These are phyloP conservation scores for Sapria himalayana DNA, from an alignment of 345 rosid species.

Conservation along the genomic window DNA sequence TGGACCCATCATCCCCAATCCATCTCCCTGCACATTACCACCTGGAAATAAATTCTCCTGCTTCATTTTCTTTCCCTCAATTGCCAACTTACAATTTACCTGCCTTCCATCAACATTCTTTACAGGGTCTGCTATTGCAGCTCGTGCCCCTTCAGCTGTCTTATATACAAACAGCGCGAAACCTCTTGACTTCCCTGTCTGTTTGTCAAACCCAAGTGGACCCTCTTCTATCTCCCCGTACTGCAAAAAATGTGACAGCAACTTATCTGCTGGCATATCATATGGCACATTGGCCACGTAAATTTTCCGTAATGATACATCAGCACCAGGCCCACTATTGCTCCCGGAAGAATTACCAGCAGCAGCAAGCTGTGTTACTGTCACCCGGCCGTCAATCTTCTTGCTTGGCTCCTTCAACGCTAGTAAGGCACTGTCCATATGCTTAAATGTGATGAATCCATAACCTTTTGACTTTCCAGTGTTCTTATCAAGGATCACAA, in stretches of 20 bases:
- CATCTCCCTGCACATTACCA: slow-evolving; percentile 30
- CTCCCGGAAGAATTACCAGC: slow-evolving; percentile 43
- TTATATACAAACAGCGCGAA: slow-evolving; percentile 74
- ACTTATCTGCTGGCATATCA: slow-evolving; percentile 53
- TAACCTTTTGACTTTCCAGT: slow-evolving; percentile 71
- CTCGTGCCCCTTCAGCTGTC: slow-evolving; percentile 58
- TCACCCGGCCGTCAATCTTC: slow-evolving; percentile 67
- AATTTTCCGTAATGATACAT: slow-evolving; percentile 52
- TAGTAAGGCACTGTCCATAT: slow-evolving; percentile 43
- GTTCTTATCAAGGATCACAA: slow-evolving; percentile 44
- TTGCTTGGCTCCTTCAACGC: slow-evolving; percentile 67
- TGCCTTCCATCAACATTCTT: slow-evolving; percentile 58
- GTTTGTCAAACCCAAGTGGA: slow-evolving; percentile 70
- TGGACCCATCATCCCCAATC: slow-evolving; percentile 40
- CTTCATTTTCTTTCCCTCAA: slow-evolving; percentile 60
- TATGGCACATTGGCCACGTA: slow-evolving; percentile 59
- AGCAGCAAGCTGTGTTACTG: slow-evolving; percentile 58
- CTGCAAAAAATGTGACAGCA: slow-evolving; percentile 27
- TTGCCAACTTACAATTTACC: slow-evolving; percentile 51
- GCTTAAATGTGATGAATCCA: slow-evolving; percentile 54
- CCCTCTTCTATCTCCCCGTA: slow-evolving; percentile 86
- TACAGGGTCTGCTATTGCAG: slow-evolving; percentile 49
- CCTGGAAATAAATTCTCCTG: slow-evolving; percentile 9
- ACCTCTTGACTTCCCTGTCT: slow-evolving; percentile 68
- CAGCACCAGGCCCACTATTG: slow-evolving; percentile 12